Evolutionary conservation across 306 rosid species (phyloP).

Genomic region (Pterocarpus santalinus): DNA sequence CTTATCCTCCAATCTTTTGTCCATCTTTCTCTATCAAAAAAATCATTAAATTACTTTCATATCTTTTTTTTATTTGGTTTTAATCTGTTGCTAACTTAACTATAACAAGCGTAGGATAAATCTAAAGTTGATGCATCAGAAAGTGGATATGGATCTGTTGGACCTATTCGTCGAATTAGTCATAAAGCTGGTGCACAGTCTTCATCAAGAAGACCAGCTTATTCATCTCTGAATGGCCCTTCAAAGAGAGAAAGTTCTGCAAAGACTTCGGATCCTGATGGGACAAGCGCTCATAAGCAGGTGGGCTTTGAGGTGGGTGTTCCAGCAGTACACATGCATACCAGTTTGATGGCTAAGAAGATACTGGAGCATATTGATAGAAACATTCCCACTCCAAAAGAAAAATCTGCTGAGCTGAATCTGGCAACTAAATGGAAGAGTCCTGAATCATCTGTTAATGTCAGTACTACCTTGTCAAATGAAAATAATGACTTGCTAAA

Average conservation of each 20-base stretch:
- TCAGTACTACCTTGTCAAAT: slow-evolving; percentile 50
- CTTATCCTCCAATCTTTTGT: not conserved
- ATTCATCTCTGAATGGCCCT: slow-evolving; percentile 52
- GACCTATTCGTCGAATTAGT: slow-evolving; percentile 74
- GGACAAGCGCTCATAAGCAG: slow-evolving; percentile 53
- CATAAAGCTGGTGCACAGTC: slow-evolving; percentile 60
- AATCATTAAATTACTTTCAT: slow-evolving; percentile 16
- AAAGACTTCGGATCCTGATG: slow-evolving; percentile 57
- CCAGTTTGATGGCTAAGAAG: slow-evolving; percentile 81
- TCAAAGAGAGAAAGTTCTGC: slow-evolving; percentile 51
- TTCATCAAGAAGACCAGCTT: slow-evolving; percentile 57
- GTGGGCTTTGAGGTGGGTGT: slow-evolving; percentile 50
- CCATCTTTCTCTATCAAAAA: not conserved
- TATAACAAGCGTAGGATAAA: slow-evolving; percentile 56
- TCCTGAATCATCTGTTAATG: slow-evolving; percentile 55
- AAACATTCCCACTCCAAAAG: slow-evolving; percentile 77
- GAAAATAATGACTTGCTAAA: slow-evolving; percentile 51
- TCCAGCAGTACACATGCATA: slow-evolving; percentile 68
- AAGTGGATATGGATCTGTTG: slow-evolving; percentile 72
- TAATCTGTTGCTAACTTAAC: slow-evolving; percentile 29
- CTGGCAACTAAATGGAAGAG: slow-evolving; percentile 72
- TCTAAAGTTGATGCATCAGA: slow-evolving; percentile 57
- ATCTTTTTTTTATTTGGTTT: not conserved
- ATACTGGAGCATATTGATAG: slow-evolving; percentile 88
- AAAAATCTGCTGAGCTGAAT: slow-evolving; percentile 80